phyloP scores from a whole-genome alignment of 2,329 filamentous ascomycete species.

The Colletotrichum paranaense region DNA sequence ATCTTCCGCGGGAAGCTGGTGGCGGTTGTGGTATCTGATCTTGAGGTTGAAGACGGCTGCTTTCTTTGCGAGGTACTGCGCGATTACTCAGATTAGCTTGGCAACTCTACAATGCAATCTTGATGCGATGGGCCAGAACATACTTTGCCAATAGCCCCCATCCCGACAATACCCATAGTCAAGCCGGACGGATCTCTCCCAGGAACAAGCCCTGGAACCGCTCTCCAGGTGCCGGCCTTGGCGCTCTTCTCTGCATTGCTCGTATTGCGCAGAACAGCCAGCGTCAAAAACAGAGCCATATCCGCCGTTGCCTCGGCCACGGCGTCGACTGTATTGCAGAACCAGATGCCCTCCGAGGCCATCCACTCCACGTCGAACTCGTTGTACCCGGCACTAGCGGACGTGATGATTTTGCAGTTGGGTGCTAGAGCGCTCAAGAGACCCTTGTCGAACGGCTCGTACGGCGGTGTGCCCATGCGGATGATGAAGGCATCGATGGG shows the following conservation, averaged over 20 bases:
- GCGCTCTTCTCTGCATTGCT: conserved; percentile 50
- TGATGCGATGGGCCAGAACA: background rate
- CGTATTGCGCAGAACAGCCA: conserved; percentile 57
- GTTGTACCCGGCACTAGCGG: conserved; percentile 59
- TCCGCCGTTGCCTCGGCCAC: conserved; percentile 63
- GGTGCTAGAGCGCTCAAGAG: conserved; percentile 49
- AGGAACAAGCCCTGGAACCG: conserved; percentile 37
- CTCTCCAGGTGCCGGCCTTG: conserved; percentile 51
- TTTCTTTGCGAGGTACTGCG: conserved; percentile 50
- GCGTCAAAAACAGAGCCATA: conserved; percentile 52
- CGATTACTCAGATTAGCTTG: background rate
- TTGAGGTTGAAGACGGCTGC: conserved; percentile 55
- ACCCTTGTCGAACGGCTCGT: conserved; percentile 60
- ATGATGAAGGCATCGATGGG: conserved; percentile 60
- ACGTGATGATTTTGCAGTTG: conserved; percentile 56
- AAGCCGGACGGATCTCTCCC: conserved; percentile 2
- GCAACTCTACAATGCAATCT: accelerated
- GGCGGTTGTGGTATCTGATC: conserved; percentile 56
- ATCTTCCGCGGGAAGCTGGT: conserved; percentile 44
- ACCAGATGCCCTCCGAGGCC: conserved; percentile 55
- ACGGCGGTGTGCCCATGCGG: conserved; percentile 60
- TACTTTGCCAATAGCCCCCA: background rate
- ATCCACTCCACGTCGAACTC: conserved; percentile 58
- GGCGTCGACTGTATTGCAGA: conserved; percentile 65
- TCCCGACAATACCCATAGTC: background rate